phyloP scores from a whole-genome alignment of 164 flowering plant genomes.

The Nelumbo lutea region DNA sequence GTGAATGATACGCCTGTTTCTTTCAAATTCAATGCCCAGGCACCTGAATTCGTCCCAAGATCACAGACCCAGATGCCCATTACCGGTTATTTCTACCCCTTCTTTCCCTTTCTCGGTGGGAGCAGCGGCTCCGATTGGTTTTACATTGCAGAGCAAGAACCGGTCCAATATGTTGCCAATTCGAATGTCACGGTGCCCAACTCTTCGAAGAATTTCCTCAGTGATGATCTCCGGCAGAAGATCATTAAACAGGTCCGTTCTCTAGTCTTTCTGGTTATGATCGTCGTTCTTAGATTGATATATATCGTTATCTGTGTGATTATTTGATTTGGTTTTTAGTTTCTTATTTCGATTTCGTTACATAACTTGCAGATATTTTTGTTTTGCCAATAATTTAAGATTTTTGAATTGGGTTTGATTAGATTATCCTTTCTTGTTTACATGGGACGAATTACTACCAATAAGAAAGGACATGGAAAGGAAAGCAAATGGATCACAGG shows the following conservation, averaged over 20 bases:
- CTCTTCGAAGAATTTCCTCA: slow-evolving; percentile 40
- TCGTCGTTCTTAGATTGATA: slow-evolving; percentile 1
- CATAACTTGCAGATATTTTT: neutral
- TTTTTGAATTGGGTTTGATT: neutral
- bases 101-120: slow-evolving; percentile 46
- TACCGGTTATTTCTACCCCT: slow-evolving; percentile 68
- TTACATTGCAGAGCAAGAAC: slow-evolving; percentile 61
- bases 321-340: neutral
- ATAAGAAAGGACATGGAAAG: neutral
- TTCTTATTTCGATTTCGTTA: neutral
- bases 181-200: slow-evolving; percentile 23
- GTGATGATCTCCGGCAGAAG: slow-evolving; percentile 67
- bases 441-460: neutral
- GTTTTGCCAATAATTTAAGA: neutral
- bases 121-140: slow-evolving; percentile 49
- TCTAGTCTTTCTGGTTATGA: neutral
- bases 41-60: slow-evolving; percentile 90
- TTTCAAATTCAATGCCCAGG: slow-evolving; percentile 87
- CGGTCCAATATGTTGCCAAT: slow-evolving; percentile 30
- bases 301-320: neutral
- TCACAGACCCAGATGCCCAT: slow-evolving; percentile 51
- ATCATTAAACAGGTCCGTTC: slow-evolving; percentile 73
- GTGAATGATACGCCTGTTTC: slow-evolving; percentile 14
- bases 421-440: neutral
- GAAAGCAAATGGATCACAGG: neutral